phyloP scores from a whole-genome alignment of 306 rosid species.

The Corylus heterophylla region DNA sequence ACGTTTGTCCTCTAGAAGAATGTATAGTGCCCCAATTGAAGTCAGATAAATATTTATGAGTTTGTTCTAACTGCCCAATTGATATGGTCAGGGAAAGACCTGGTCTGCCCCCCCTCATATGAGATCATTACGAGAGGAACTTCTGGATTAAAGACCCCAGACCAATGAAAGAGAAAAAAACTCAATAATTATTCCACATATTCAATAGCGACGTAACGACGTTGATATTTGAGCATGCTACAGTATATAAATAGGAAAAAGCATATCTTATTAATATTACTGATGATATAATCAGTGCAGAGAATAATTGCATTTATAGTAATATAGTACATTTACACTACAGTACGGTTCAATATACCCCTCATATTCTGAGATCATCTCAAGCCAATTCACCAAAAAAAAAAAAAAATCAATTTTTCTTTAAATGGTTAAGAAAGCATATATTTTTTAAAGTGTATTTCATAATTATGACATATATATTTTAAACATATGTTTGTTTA shows the following conservation, averaged over 20 bases:
- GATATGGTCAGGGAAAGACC: background rate
- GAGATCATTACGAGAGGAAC: background rate
- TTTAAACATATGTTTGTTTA: too few species aligned
- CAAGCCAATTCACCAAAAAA: too few species aligned
- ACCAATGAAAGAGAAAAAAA: background rate
- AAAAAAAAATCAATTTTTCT: too few species aligned
- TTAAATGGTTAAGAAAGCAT: too few species aligned
- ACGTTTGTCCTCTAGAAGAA: background rate
- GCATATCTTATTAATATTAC: background rate
- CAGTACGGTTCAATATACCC: too few species aligned
- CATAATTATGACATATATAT: too few species aligned
- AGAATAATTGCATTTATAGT: too few species aligned
- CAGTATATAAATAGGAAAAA: background rate
- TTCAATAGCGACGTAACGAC: too few species aligned
- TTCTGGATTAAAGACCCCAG: background rate
- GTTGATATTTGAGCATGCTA: too few species aligned
- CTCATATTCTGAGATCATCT: too few species aligned
- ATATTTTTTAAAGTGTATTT: too few species aligned
- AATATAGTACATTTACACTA: too few species aligned
- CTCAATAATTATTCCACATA: background rate
- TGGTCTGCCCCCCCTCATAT: background rate
- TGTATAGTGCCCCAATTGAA: background rate
- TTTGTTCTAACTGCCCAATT: constrained; percentile 9
- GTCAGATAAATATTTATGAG: background rate
- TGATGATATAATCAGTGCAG: background rate